Base-by-base conservation (phyloP, 805 yeast species). In the Tetrapisispora arboricola region DNA sequence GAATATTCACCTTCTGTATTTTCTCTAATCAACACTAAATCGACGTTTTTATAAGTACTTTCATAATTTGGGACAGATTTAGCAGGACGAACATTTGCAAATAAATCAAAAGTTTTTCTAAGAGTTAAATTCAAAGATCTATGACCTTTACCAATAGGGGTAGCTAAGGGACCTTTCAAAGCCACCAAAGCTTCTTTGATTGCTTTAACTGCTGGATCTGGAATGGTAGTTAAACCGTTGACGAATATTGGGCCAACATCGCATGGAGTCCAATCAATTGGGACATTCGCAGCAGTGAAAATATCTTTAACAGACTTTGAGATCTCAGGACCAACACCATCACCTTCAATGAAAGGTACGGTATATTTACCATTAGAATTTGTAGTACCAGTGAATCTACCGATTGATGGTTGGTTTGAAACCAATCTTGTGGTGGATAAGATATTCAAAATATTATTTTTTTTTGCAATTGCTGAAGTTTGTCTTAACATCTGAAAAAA, bases 1-100 rank as follows among this genome's bases (percentile, higher is more conserved):
- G 96, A 90, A 73, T 86, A 90, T 70, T 90, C 97, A 71, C 95
- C 96, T 72, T 90, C 97, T 53, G 96, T 90, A 75, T 92, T 92
- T 70, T 92, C 98, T 75, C 98, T 86, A 63, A 92, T 94, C 51
- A 92, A 74, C 31, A 88, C 96, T 49, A 95, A 82, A 70, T 92
- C 94, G 49, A 92, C 97, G 64, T 84, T 75, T 52, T 71, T 72
- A 49, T 68, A 68, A 24, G 70, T 94, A 46, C 97, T 92, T 67
- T 87, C 75, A 78, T 76, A 88, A 61, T 98, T 98, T 48, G 76
- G 83, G 53, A 92, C 77, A 45, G 94, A 83, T 69, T 84, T 84
- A 66, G 96, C 92, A 42, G 96, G 97, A 72, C 96, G 84, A 43
- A 92, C 94, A 66, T 90, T 90, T 60, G 99, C 99, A 55, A 87